phyloP scores from a whole-genome alignment of 1,139 yeast species.

The Pichia sp. region DNA sequence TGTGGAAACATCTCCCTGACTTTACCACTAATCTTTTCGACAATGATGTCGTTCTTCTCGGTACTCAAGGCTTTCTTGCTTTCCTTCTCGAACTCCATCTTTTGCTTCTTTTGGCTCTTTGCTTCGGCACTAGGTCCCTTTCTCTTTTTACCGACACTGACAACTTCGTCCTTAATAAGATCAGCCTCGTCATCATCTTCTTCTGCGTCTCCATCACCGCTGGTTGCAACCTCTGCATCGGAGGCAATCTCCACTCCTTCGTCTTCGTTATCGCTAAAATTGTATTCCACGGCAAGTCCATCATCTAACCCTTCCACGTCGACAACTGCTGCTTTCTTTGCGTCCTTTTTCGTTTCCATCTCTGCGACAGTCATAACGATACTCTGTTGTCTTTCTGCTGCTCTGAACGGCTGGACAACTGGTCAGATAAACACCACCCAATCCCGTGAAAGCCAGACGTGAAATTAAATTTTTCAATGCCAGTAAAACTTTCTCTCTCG shows the following conservation, averaged over 20 bases:
- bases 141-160: conserved; percentile 18
- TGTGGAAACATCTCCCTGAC: conserved; percentile 47
- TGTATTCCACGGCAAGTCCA: conserved; percentile 42
- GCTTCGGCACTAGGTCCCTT: conserved; percentile 29
- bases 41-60: conserved; percentile 48
- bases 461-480: too few species aligned
- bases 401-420: too few species aligned
- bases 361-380: neutral
- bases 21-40: conserved; percentile 51
- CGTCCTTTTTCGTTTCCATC: too few species aligned
- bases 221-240: conserved; percentile 6
- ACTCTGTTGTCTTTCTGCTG: too few species aligned
- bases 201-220: neutral
- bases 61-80: conserved; percentile 43
- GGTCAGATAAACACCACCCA: too few species aligned
- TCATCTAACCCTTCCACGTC: conserved; percentile 56
- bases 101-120: conserved; percentile 46
- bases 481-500: too few species aligned
- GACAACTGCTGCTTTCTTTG: neutral
- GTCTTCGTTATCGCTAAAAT: conserved; percentile 26
- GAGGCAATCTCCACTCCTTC: conserved; percentile 17
- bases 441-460: too few species aligned
- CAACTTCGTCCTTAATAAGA: conserved; percentile 2
- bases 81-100: conserved; percentile 51
- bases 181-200: conserved; percentile 4